These are phyloP conservation scores for Daldinia concentrica DNA, from an alignment of 495 filamentous ascomycete species.

Conservation along the genomic window DNA sequence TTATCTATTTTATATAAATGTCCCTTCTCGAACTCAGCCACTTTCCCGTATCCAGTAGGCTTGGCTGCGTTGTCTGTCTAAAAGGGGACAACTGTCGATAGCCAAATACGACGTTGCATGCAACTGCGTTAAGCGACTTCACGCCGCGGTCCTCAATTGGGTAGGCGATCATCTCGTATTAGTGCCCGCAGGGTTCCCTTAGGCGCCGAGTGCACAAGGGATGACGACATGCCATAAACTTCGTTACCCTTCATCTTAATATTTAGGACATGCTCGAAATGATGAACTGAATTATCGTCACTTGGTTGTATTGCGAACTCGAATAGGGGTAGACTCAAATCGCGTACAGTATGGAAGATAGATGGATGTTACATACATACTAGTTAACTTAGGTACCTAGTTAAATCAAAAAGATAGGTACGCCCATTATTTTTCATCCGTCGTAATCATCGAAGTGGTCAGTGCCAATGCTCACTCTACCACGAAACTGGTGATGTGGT, in stretches of 20 bases:
- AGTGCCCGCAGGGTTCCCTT: constrained; percentile 3
- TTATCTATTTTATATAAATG: neutral
- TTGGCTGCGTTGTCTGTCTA: constrained; percentile 15
- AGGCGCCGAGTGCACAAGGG: constrained; percentile 8
- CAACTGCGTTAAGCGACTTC: neutral
- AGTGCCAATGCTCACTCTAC: neutral
- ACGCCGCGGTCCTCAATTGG: constrained; percentile 12
- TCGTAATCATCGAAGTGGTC: neutral
- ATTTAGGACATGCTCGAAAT: neutral
- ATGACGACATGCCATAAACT: constrained; percentile 31
- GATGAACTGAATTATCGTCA: constrained; percentile 6
- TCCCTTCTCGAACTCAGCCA: neutral
- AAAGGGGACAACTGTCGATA: constrained; percentile 9
- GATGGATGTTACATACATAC: neutral
- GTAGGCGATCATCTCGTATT: constrained; percentile 41
- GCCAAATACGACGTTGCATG: constrained; percentile 33
- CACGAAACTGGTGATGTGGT: neutral
- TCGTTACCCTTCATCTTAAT: constrained; percentile 22
- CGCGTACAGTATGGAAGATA: neutral
- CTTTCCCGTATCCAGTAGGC: constrained; percentile 9
- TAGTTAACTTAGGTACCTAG: too few relatives aligned
- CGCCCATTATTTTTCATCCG: neutral
- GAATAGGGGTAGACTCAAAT: constrained; percentile 5
- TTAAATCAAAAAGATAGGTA: neutral
- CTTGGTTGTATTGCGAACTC: constrained; percentile 6